These are phyloP conservation scores for Nakazawaea holstii DNA, from an alignment of 805 yeast species.

Conservation along the genomic window DNA sequence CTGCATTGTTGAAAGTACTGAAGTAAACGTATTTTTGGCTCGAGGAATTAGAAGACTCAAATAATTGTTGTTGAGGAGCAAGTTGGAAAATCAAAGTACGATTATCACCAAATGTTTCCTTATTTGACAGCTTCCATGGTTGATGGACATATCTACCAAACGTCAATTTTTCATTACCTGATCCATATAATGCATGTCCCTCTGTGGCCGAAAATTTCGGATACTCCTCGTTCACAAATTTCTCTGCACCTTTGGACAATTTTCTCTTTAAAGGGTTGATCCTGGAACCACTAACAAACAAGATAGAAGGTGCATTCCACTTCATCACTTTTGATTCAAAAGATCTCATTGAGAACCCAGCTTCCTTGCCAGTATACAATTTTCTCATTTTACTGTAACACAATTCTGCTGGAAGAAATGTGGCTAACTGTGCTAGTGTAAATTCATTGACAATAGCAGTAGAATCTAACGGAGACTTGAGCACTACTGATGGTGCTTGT, in stretches of 20 bases:
- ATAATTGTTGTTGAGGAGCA: slow-evolving; percentile 60
- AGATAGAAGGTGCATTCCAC: slow-evolving; percentile 83
- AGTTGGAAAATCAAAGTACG: slow-evolving; percentile 58
- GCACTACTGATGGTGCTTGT: slow-evolving; percentile 4
- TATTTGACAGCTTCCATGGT: slow-evolving; percentile 78
- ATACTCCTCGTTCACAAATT: slow-evolving; percentile 41
- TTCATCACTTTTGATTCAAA: slow-evolving; percentile 79
- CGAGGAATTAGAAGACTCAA: slow-evolving; percentile 26
- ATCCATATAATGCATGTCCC: slow-evolving; percentile 1
- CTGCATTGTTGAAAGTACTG: slow-evolving; percentile 61
- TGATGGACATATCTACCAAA: slow-evolving; percentile 61
- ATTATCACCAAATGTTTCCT: slow-evolving; percentile 64
- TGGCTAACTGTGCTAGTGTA: slow-evolving; percentile 30
- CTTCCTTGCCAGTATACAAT: slow-evolving; percentile 65
- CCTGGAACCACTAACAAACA: slow-evolving; percentile 63
- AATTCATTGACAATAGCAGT: slow-evolving; percentile 35
- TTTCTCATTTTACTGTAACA: slow-evolving; percentile 46
- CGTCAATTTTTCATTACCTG: slow-evolving; percentile 32
- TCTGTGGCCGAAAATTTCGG: slow-evolving; percentile 30
- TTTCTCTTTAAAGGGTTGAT: slow-evolving; percentile 33
- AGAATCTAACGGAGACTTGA: slow-evolving; percentile 11
- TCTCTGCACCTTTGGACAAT: slow-evolving; percentile 37
- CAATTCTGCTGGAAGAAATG: slow-evolving; percentile 31
- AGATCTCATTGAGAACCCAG: slow-evolving; percentile 86
- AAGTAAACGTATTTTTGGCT: slow-evolving; percentile 51